These are phyloP conservation scores for Grammothele lineata DNA, from an alignment of 768 basidiomycete genomes.

Conservation along the genomic window DNA sequence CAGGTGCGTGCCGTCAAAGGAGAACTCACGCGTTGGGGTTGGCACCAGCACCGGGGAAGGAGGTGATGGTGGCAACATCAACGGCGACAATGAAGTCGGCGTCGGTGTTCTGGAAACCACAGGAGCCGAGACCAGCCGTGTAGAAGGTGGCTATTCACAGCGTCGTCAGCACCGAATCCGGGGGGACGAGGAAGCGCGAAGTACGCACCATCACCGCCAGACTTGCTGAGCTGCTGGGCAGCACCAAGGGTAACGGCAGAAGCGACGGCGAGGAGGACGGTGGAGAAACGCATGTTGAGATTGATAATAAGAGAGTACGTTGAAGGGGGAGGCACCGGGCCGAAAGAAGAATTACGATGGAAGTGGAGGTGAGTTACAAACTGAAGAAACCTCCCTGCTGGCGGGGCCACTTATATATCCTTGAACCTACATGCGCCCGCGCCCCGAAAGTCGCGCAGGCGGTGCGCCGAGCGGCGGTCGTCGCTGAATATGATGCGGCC, in stretches of 20 bases:
- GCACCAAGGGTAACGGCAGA: constrained; percentile 5
- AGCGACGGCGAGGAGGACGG: constrained; percentile 7
- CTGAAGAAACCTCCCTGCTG: constrained; percentile 5
- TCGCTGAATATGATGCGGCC: too few relatives aligned
- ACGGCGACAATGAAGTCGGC: constrained; percentile 34
- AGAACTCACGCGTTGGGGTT: constrained; percentile 14
- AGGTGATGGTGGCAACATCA: constrained; percentile 29
- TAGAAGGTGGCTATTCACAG: constrained; percentile 34
- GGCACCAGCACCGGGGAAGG: constrained; percentile 24
- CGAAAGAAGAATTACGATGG: constrained; percentile 6
- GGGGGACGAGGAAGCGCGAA: not conserved
- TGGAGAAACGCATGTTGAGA: constrained; percentile 13
- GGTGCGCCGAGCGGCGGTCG: too few relatives aligned
- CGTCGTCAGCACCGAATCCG: too few relatives aligned
- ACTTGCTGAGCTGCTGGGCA: constrained; percentile 2
- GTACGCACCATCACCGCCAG: constrained; percentile 13
- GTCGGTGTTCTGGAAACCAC: constrained; percentile 32
- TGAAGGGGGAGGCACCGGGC: constrained; percentile 1
- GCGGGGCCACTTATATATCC: constrained; percentile 4
- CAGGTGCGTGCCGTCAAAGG: not conserved
- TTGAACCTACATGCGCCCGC: too few relatives aligned
- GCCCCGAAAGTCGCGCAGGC: too few relatives aligned
- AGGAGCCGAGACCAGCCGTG: constrained; percentile 36
- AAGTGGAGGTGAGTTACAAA: constrained; percentile 18
- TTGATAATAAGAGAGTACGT: constrained; percentile 8